These are phyloP conservation scores for Jatropha podagrica DNA, from an alignment of 441 rosid species.

Conservation along the genomic window DNA sequence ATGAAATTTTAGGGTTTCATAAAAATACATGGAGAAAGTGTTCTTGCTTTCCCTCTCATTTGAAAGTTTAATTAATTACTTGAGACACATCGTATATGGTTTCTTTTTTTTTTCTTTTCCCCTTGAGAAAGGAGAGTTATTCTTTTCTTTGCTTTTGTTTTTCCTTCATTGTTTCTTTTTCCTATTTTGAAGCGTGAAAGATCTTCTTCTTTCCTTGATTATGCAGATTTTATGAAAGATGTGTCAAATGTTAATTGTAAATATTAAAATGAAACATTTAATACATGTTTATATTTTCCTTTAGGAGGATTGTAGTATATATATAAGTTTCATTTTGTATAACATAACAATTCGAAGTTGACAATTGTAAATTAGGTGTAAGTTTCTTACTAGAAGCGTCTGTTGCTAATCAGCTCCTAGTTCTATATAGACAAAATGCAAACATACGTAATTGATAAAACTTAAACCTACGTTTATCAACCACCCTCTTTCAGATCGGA, in stretches of 20 bases:
- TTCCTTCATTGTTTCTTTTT: not conserved
- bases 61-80: conserved; percentile 5
- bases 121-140: too few relatives aligned
- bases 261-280: not conserved
- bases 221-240: not conserved
- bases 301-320: too few relatives aligned
- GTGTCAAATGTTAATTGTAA: not conserved
- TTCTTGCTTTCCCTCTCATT: conserved; percentile 23
- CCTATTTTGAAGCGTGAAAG: not conserved
- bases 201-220: not conserved
- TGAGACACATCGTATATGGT: not conserved
- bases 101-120: too few relatives aligned
- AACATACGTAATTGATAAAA: not conserved
- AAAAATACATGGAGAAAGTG: conserved; percentile 17
- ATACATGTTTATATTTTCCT: too few relatives aligned
- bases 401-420: not conserved
- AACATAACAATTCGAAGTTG: not conserved
- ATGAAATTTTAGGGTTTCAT: conserved; percentile 29
- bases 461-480: conserved; percentile 7
- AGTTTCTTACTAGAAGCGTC: too few relatives aligned
- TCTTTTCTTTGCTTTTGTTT: not conserved
- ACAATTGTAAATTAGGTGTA: too few relatives aligned
- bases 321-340: too few relatives aligned
- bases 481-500: not conserved
- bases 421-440: not conserved